Evolutionary conservation across 495 filamentous ascomycete genomes (phyloP), one percentile per base, ranked within the genome.

Genomic region (Ascodesmis nigricans): DNA sequence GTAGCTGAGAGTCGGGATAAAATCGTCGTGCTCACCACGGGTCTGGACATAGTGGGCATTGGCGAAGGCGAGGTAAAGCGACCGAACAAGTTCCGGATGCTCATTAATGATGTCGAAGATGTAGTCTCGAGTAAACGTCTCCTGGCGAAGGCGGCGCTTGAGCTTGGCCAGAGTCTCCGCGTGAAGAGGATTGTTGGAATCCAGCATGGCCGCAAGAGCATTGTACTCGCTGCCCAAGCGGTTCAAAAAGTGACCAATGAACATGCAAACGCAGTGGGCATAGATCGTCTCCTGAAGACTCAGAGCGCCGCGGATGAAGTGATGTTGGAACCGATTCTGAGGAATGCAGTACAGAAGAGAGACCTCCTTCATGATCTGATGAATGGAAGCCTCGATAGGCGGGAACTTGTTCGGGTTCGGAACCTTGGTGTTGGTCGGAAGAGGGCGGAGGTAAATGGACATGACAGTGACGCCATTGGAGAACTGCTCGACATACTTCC

Each of bases 401-500:
- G 78, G 78, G 45, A 66, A 25, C 15, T 31, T 31, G 31, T 18
- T 2, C 29, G 10, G 62, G 54, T 35, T 61, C 55, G 35, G 51
- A 50, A 53, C 59, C 35, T 53, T 56, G 22, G 56, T 62, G 49
- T 49, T 63, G 24, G 58, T 62, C 46, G 59, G 62, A 31, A 58
- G 66, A 21, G 81, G 87, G 31, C 71, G 67, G 28, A 97, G 64
- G 57, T 97, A 97, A 10, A 92, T 67, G 26, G 82, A 92, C 61
- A 95, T 84, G 43, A 93, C 78, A 9, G 78, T 87, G 53, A 92
- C 87, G 33, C 87, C 87, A 54, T 95, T 97, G 46, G 84, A 91
- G 61, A 97, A 97, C 56, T 95, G 84, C 58, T 97, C 83, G 36
- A 95, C 76, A 48, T 97, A 97, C 60, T 97, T 97, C 33, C 87